phyloP scores from a whole-genome alignment of 2,329 filamentous ascomycete species.

The Aspergillus texensis region DNA sequence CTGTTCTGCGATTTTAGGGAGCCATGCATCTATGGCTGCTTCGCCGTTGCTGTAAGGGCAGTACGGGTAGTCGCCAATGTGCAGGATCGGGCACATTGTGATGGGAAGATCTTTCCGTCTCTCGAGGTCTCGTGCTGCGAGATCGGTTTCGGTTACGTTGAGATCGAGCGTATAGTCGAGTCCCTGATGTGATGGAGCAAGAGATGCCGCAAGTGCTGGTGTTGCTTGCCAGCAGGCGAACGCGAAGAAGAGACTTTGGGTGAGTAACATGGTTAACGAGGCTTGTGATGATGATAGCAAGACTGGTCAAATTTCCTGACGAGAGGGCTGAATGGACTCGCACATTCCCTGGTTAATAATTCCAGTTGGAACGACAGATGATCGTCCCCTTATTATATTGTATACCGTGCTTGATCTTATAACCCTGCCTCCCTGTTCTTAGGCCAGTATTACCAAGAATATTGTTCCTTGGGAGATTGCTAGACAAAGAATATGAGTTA shows the following conservation, averaged over 20 bases:
- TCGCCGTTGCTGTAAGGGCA: background rate
- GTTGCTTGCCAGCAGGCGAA: background rate
- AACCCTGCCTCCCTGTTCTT: background rate
- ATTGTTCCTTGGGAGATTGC: background rate
- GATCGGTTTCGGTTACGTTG: background rate
- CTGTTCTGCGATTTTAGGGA: background rate
- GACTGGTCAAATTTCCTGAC: background rate
- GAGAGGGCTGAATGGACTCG: background rate
- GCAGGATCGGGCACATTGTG: background rate
- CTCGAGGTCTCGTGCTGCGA: background rate
- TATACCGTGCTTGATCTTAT: background rate
- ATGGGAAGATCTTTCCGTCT: background rate
- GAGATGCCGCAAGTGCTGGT: background rate
- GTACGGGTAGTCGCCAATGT: background rate
- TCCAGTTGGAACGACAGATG: background rate
- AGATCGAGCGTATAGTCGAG: background rate
- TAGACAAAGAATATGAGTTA: background rate
- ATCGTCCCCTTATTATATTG: background rate
- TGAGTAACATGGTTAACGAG: background rate
- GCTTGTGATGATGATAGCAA: background rate
- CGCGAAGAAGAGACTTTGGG: background rate
- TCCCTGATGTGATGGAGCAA: background rate
- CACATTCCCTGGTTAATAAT: background rate
- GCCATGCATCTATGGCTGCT: background rate
- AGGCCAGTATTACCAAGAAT: background rate